A percentile compares a stretch with the other conserved stretches of the same genome.
phyloP scores from a whole-genome alignment of 2,329 filamentous ascomycete species.

The Colletotrichum sp. region DNA sequence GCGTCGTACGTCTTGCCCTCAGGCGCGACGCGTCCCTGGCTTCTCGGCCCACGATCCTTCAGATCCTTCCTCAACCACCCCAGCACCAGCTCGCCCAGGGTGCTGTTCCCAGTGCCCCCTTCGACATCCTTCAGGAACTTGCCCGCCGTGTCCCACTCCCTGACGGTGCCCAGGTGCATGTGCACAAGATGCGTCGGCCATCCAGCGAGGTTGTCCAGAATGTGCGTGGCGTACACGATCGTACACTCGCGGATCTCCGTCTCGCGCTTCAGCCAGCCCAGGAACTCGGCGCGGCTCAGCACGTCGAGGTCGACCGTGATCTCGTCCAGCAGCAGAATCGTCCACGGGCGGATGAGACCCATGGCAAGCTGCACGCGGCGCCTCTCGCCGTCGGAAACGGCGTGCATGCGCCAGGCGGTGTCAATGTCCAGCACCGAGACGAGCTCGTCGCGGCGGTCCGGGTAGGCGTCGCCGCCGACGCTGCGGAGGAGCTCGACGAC shows the following conservation, averaged over 20 bases:
- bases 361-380: conserved; percentile 94
- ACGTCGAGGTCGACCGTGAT: conserved; percentile 97
- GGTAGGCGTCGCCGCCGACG: conserved; percentile 86
- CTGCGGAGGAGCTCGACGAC: conserved; percentile 84
- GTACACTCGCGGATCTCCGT: conserved; percentile 84
- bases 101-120: conserved; percentile 71
- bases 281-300: conserved; percentile 82
- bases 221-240: conserved; percentile 97
- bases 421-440: conserved; percentile 91
- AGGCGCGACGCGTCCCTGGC: conserved; percentile 54
- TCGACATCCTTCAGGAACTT: conserved; percentile 65
- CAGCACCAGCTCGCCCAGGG: conserved; percentile 85
- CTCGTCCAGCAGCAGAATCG: conserved; percentile 88
- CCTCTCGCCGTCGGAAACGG: conserved; percentile 91
- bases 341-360: conserved; percentile 92
- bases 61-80: conserved; percentile 86
- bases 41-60: conserved; percentile 78
- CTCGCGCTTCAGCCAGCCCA: conserved; percentile 85
- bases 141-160: conserved; percentile 81
- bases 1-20: conserved; percentile 70
- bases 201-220: conserved; percentile 89
- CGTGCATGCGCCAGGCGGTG: conserved; percentile 91
- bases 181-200: conserved; percentile 98
- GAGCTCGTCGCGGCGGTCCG: conserved; percentile 84
- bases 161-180: conserved; percentile 89